Base-by-base conservation (phyloP, 257 asterid species). In the Handroanthus guayacan region DNA sequence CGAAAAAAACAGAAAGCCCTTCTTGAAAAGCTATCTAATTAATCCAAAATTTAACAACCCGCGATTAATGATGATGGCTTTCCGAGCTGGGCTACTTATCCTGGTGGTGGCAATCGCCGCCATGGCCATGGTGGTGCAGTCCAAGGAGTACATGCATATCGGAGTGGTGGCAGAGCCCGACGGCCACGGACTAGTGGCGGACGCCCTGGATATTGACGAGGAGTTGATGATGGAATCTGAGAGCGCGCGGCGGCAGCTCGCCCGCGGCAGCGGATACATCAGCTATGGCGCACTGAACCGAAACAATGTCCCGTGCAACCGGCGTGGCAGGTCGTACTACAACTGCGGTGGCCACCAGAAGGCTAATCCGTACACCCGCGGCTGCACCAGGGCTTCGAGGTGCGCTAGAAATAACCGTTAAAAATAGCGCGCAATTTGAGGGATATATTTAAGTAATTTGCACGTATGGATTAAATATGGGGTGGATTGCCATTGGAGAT, bases 161-260 rank as follows among this genome's bases (percentile, higher is more conserved):
- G 25, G n/a, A 6, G 3, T 48, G 36, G 6, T 14, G 45, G 38
- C 1, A 50, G 80, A 62, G 64, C 31, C 74, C 3, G 83, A 66
- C 16, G 86, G 85, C 14, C 83, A 76, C 50, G 84, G 84, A 0
- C 45, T 72, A 25, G 78, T 86, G 5, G 86, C 74, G 4, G 97
- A 85, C 69, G 65, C 72, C 17, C 56, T 88, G 3, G 81, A 81
- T 12, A 43, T 75, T 39, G 90, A 82, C 6, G 87, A 87, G 63
- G 90, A 84, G 76, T 48, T 88, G 87, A 69, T 84, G 87, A 73
- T 87, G 86, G 89, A 81, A 12, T 81, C 89, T 0, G 86, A 87
- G 0, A 14, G 39, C 9, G 76, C 78, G 1, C 75, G 85, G 1
- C 80, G 91, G 5, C 89, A 83, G 66, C 83, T 87, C 13, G 8